Evolutionary conservation across 495 filamentous ascomycete genomes (phyloP), one percentile per base, ranked within the genome.

Genomic region (Cenococcum geophilum): DNA sequence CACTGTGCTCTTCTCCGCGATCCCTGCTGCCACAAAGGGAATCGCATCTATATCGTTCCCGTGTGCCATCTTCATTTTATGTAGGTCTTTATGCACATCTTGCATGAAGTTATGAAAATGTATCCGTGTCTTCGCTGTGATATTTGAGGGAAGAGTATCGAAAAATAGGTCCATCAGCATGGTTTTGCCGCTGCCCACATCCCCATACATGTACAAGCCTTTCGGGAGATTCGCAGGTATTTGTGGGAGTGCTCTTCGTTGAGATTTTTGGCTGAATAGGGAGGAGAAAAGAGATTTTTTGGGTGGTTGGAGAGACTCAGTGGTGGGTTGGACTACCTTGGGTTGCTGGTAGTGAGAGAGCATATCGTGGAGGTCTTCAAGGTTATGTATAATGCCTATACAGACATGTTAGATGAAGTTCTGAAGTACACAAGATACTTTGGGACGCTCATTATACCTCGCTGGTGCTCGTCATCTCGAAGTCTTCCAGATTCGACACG

Each of bases 31-130:
- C 36, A 98, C 87, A 71, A 96, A 92, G 11, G 91, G 91, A 47
- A 98, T 79, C 40, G 85, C 91, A 74, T 98, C 93, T 42, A 97
- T 80, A 72, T 98, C 91, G 68, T 86, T 89, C 5, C 93, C 95
- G 72, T 95, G 82, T 67, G 84, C 73, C 79, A 92, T 87, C 79
- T 96, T 96, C 70, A 95, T 86, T 66, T 82, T 81, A 75, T 98
- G 93, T 69, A 97, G 77, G 37, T 92, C 82, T 72, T 87, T 89
- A 80, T 98, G 93, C 61, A 97, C 89, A 75, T 95, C 89, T 75
- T 98, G 93, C 92, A 98, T 98, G 79, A 97, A 98, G 73, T 95
- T 95, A 77, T 97, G 91, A 76, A 98, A 98, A 77, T 98, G 93
- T 65, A 97, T 96, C 16, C 93, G 82, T n/a, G 87, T 95, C 78